phyloP scores from a whole-genome alignment of 2,329 filamentous ascomycete species.

The Fusarium sp. region DNA sequence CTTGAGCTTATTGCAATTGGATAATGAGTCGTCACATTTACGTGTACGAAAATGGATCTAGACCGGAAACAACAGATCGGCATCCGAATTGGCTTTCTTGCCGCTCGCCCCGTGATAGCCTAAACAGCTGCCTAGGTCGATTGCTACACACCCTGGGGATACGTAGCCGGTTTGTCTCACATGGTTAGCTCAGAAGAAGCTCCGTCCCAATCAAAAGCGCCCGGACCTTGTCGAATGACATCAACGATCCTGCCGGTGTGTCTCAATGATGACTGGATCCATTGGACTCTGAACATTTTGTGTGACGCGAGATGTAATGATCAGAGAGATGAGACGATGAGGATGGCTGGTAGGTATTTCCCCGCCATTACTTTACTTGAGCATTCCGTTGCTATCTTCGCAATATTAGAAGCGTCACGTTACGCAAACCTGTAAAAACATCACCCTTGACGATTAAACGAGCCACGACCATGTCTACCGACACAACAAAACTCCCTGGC shows the following conservation, averaged over 20 bases:
- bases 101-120: not conserved
- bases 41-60: not conserved
- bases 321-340: not conserved
- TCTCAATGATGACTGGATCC: constrained; percentile 10
- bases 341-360: not conserved
- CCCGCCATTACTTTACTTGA: not conserved
- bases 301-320: not conserved
- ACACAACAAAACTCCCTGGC: constrained; percentile 5
- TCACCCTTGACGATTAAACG: not conserved
- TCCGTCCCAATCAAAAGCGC: not conserved
- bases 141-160: not conserved
- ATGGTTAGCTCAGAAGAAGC: not conserved
- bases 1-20: too few species aligned
- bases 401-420: not conserved
- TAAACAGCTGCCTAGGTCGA: not conserved
- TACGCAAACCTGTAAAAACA: not conserved
- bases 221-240: constrained; percentile 19
- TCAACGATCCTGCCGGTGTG: constrained; percentile 20
- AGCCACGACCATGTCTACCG: not conserved
- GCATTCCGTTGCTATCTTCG: not conserved
- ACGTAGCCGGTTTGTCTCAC: not conserved
- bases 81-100: not conserved
- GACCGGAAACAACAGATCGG: not conserved
- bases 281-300: not conserved
- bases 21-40: not conserved